A percentile compares a stretch with the other conserved stretches of the same genome.
Evolutionary conservation across 2,329 filamentous ascomycete species (phyloP).

Genomic region (Cladosporium oxysporum): DNA sequence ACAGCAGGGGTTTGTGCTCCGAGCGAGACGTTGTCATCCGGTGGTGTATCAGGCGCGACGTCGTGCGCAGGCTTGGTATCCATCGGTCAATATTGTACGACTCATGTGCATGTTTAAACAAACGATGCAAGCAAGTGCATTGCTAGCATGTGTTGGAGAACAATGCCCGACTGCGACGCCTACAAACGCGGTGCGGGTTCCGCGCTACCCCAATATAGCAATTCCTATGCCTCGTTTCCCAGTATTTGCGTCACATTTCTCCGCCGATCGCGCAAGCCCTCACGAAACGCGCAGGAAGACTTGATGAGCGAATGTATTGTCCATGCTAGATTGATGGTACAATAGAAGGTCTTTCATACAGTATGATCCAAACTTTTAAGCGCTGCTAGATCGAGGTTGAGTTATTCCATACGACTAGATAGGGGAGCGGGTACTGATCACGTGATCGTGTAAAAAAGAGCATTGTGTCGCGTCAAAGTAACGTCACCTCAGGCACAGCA

Average conservation of each 20-base stretch:
- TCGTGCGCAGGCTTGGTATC: constrained; percentile 5
- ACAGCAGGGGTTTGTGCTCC: neutral
- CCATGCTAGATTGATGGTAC: neutral
- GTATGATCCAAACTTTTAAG: neutral
- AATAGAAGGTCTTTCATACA: neutral
- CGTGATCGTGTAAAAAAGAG: neutral
- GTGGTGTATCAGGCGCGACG: neutral
- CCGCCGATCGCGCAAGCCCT: neutral
- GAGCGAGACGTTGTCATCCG: neutral
- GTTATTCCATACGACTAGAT: neutral
- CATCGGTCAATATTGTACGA: neutral
- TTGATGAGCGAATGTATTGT: neutral
- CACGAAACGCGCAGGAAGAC: neutral
- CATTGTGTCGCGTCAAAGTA: neutral
- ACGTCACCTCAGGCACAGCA: neutral
- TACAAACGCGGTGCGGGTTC: neutral
- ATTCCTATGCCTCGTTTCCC: neutral
- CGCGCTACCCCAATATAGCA: neutral
- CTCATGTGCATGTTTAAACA: neutral
- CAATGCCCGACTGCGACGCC: neutral
- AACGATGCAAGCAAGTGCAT: constrained; percentile 1
- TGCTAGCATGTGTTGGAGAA: neutral
- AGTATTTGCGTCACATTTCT: neutral
- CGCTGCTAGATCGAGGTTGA: neutral
- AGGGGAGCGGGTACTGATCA: neutral